Base-by-base conservation (phyloP, 768 basidiomycete species). In the Boletellus emodensis region DNA sequence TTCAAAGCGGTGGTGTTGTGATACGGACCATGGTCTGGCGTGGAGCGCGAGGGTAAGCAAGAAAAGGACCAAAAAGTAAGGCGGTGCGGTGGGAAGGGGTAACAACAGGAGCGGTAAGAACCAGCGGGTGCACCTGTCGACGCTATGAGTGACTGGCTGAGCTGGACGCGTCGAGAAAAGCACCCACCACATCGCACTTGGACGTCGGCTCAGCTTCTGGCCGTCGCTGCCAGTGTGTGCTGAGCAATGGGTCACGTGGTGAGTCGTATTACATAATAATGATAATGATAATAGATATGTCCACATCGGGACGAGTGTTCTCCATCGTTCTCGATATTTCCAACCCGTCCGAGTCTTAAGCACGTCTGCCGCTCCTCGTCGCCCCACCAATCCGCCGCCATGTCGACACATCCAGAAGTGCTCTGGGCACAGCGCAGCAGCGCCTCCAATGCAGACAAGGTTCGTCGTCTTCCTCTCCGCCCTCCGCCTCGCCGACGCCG, bases 391-490 rank as follows among this genome's bases (percentile, higher is more conserved):
- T 56, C 34, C 55, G 20, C 55, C 46, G 40, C 55, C 51, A 78
- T 78, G 77, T 22, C 74, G 28, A 60, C 52, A 15, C 90, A 92
- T 69, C 94, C 94, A 34, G 93, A 96, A 72, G 76, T 95, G 33
- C 78, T 94, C 2, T 98, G 94, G 93, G 94, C 95, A 40, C 94
- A 98, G 72, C 83, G 95, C 60, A 90, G 86, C 75, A 87, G 83
- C 36, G 77, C 69, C 14, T 61, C 74, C 11, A 79, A 74, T 13
- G 75, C 81, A 30, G 77, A 75, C 41, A 94, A 94, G 77, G 94
- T 90, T 40, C 0, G 51, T 43, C 37, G 67, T 40, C 36, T 15
- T 44, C 20, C 1, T 44, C 6, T n/a, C 45, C 32, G 7, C 34
- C 42, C 17, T 34, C 42, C 20, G 17, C 52, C 18, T 58, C 44